A percentile compares a stretch with the other conserved stretches of the same genome.
Evolutionary conservation across 768 basidiomycete genomes (phyloP).

Genomic region (Lactarius evosmus): DNA sequence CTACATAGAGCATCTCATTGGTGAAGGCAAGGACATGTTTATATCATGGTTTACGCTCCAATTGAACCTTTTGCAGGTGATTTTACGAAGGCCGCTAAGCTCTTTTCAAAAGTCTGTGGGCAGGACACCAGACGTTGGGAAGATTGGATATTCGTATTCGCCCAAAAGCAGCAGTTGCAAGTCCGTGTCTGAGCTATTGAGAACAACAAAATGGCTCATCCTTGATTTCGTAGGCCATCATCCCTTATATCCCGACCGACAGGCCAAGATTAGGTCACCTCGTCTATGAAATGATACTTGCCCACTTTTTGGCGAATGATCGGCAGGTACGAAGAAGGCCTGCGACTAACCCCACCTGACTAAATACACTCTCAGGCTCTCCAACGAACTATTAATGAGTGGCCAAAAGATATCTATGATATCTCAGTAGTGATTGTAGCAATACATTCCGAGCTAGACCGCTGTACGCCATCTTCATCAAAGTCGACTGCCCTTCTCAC

Average conservation of each 20-base stretch:
- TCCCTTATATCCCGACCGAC: constrained; percentile 84
- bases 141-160: constrained; percentile 90
- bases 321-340: constrained; percentile 47
- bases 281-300: constrained; percentile 95
- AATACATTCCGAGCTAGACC: constrained; percentile 77
- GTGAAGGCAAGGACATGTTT: constrained; percentile 53
- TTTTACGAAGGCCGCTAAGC: constrained; percentile 73
- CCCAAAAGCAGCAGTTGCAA: constrained; percentile 73
- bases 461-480: constrained; percentile 48
- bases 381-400: constrained; percentile 73
- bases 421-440: constrained; percentile 85
- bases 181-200: constrained; percentile 40
- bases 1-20: constrained; percentile 83
- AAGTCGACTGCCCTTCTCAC: constrained; percentile 33
- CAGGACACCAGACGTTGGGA: constrained; percentile 87
- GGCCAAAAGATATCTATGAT: constrained; percentile 92
- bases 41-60: not conserved
- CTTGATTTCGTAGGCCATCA: constrained; percentile 57
- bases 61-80: constrained; percentile 40
- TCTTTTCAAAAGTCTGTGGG: constrained; percentile 84
- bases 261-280: constrained; percentile 75
- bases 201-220: not conserved
- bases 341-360: not conserved
- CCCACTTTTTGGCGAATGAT: constrained; percentile 78
- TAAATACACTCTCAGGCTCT: constrained; percentile 50